A percentile compares a stretch with the other conserved stretches of the same genome.
These are phyloP conservation scores for Acanthamoeba healyi DNA, from an alignment of 208 protist species.

Conservation along the genomic window DNA sequence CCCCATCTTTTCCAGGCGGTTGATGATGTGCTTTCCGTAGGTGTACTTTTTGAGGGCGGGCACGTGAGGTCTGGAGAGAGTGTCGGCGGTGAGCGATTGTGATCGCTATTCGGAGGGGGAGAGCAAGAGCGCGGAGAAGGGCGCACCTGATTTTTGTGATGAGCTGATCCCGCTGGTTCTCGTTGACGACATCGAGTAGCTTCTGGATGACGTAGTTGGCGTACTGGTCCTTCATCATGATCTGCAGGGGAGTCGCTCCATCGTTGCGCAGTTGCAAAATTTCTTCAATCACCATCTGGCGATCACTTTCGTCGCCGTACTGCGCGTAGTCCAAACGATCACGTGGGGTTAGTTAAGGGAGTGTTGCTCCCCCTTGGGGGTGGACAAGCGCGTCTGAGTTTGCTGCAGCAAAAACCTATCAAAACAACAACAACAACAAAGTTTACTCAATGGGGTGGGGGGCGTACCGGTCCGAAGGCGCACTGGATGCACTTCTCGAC, in stretches of 20 bases:
- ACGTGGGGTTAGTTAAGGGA: neutral
- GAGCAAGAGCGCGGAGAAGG: neutral
- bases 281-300: constrained; percentile 57
- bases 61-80: constrained; percentile 88
- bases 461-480: constrained; percentile 90
- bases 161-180: constrained; percentile 81
- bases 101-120: constrained; percentile 15
- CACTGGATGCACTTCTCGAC: constrained; percentile 97
- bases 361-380: too few species aligned
- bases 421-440: neutral
- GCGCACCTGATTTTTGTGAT: constrained; percentile 60
- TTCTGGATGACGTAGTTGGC: constrained; percentile 99
- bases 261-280: constrained; percentile 67
- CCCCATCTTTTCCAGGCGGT: constrained; percentile 91
- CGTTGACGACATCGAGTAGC: constrained; percentile 93
- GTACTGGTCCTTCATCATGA: constrained; percentile 98
- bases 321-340: constrained; percentile 46
- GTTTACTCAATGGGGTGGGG: neutral
- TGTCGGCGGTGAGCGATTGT: neutral
- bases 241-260: constrained; percentile 79
- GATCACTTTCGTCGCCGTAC: constrained; percentile 60
- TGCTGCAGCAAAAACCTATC: too few species aligned
- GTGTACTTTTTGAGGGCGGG: constrained; percentile 95
- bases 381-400: too few species aligned
- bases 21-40: constrained; percentile 97